Evolutionary conservation across 306 rosid genomes (phyloP), one percentile per base, ranked within the genome.

Genomic region (Senna siamea): DNA sequence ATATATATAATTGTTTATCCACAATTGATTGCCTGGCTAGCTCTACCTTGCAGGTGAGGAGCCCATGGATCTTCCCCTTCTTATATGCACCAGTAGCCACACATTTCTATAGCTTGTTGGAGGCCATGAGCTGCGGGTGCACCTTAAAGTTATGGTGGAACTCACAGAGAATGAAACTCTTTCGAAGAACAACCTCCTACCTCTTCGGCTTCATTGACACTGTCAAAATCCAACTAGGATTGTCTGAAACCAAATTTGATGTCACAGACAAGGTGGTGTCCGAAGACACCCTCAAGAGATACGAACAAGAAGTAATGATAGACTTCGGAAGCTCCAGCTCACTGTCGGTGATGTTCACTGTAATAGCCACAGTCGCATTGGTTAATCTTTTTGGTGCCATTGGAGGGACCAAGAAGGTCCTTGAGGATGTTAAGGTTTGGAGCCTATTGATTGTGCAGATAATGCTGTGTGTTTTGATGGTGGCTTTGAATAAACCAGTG

Each of bases 81-180:
- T 86, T 84, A 9, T 90, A 90, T 66, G 88, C 84, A 9, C 85
- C 86, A 55, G 26, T 92, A 22, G 85, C 87, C 28, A 81, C 43
- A 6, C 71, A 66, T 19, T 34, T 51, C 34, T 83, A 62, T 73
- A 83, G 91, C 74, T 51, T 88, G 34, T 70, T 9, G 14, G 93
- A 92, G 80, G 62, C 70, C 28, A 22, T 86, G 55, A 52, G 34
- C 2, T 83, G 85, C 70, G 89, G 88, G 5, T 44, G 59, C 51
- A 79, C 87, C 20, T 43, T 58, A 26, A 76, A 87, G 71, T 86
- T 77, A 51, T 90, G 96, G 96, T 93, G 91, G 95, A 84, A 87
- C 83, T 22, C 64, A 5, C 92, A 85, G 62, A 76, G 86, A 70
- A 92, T 86, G 70, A 77, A 74, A 71, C 11, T 90, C 59, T 60